These are phyloP conservation scores for Suhomyces sp. DNA, from an alignment of 805 yeast genomes.

Conservation along the genomic window DNA sequence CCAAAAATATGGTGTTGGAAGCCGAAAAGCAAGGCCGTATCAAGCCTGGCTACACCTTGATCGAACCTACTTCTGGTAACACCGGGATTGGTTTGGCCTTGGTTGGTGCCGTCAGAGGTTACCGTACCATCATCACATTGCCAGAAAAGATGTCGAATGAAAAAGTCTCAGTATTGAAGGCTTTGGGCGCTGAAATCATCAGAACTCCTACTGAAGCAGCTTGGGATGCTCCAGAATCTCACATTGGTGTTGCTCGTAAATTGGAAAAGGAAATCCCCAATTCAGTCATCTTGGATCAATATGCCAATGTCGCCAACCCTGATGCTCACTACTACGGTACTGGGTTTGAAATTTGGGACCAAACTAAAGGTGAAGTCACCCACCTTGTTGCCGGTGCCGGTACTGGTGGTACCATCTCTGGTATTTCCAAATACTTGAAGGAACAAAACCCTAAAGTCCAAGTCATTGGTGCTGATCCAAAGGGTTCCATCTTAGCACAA, in stretches of 20 bases:
- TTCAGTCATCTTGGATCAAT: conserved; percentile 82
- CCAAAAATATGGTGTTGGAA: conserved; percentile 80
- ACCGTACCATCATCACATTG: conserved; percentile 80
- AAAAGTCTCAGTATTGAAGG: conserved; percentile 83
- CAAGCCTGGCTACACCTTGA: conserved; percentile 81
- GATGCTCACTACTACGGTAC: conserved; percentile 82
- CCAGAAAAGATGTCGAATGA: conserved; percentile 94
- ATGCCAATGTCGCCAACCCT: conserved; percentile 76
- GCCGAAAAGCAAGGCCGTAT: conserved; percentile 77
- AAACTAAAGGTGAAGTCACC: conserved; percentile 66
- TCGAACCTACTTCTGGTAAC: conserved; percentile 90
- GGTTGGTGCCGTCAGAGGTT: conserved; percentile 84
- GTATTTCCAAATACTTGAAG: conserved; percentile 77
- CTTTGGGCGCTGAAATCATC: conserved; percentile 86
- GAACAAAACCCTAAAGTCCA: conserved; percentile 61
- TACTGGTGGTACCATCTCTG: conserved; percentile 96
- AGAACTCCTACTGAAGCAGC: conserved; percentile 93
- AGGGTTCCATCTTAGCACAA: conserved; percentile 79
- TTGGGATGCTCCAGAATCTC: conserved; percentile 89
- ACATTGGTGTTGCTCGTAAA: conserved; percentile 82
- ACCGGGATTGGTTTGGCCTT: conserved; percentile 90
- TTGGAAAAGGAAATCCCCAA: conserved; percentile 82
- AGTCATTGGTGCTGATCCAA: conserved; percentile 82
- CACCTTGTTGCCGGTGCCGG: conserved; percentile 91
- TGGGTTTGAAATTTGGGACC: conserved; percentile 83